Base-by-base conservation (phyloP, 2,329 filamentous ascomycete species). In the Ceratocystis albifundus region DNA sequence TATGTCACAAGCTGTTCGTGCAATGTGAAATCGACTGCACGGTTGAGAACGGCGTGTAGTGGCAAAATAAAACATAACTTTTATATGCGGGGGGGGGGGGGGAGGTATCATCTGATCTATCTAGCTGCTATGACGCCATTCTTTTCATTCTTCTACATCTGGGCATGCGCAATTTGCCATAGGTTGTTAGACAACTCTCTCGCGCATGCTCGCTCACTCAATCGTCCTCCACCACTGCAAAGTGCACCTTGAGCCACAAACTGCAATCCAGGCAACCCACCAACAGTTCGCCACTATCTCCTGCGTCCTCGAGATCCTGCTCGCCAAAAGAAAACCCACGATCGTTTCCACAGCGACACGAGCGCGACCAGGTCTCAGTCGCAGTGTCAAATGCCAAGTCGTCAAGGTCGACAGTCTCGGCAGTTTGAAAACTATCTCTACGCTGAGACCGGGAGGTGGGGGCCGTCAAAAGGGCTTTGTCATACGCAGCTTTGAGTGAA, bases 211-310 rank as follows among this genome's bases (percentile, higher is more conserved):
- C 25, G 41, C 25, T 62, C 62, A 46, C 22, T 48, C 64, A 36
- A 48, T 66, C 48, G 25, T 65, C 74, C 30, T 75, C 80, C 32
- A 84, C 74, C 15, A 85, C 78, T 7, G 81, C 83, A 76, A 87
- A 88, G 63, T 84, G 79, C 46, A 88, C 83, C 66, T 80, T 80
- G 64, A 88, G 73, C 84, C 84, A 88, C 59, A 88, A 75, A 71
- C 85, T 88, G 70, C 85, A 88, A 70, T 87, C 85, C 66, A 78
- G 77, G 71, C 85, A 88, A 10, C 83, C 85, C 50, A 88, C 84
- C 73, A 86, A 78, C 61, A 88, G 73, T 71, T 85, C 83, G 7
- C 84, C 81, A 69, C 82, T 77, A 63, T 83, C 81, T 59, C 77
- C 79, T 48, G 79, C 81, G 71, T 81, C 82, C 69, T 84, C 81